Evolutionary conservation across 2,329 filamentous ascomycete species (phyloP), one percentile per base, ranked within the genome.

Genomic region (Alternaria conjuncta): DNA sequence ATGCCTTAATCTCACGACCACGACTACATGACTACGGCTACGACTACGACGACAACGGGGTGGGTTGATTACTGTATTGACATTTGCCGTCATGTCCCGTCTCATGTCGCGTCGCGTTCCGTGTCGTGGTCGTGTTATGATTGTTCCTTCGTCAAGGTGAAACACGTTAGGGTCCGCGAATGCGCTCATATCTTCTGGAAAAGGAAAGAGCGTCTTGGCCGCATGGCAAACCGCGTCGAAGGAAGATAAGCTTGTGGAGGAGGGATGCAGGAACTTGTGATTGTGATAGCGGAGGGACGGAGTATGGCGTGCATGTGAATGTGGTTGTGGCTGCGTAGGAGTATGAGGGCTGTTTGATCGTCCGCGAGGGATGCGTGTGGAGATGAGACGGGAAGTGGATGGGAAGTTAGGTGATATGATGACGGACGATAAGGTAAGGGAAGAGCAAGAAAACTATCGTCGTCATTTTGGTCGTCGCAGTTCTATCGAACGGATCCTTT

Each of bases 271-370:
- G 36, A 41, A 41, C 36, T 8, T 21, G 28, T 41, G 36, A 41
- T 41, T 41, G 36, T 41, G 30, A 53, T 53, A n/a, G 49, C 32
- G 20, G 28, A 30, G 49, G 28, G 13, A 9, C n/a, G 30, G 28
- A 20, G n/a, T 11, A 41, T 53, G 21, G 49, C 49, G 49, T 53
- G 49, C 28, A 41, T 32, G 60, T 59, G 61, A 43, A 43, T 63
- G 36, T 41, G 36, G 36, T 6, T 6, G 36, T 41, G 36, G 36
- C 8, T 47, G 59, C 56, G 59, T 47, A 30, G 59, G 43, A 62
- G 59, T 49, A 55, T 61, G 43, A 62, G 56, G 46, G 44, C 54
- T 57, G 64, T 46, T 55, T 28, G 63, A 53, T 53, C 49, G 49
- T 5, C 49, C 5, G 49, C 49, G 20, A 25, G 49, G 30, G 49